These are phyloP conservation scores for Xylaria castorea DNA, from an alignment of 495 filamentous ascomycete species.

Conservation along the genomic window DNA sequence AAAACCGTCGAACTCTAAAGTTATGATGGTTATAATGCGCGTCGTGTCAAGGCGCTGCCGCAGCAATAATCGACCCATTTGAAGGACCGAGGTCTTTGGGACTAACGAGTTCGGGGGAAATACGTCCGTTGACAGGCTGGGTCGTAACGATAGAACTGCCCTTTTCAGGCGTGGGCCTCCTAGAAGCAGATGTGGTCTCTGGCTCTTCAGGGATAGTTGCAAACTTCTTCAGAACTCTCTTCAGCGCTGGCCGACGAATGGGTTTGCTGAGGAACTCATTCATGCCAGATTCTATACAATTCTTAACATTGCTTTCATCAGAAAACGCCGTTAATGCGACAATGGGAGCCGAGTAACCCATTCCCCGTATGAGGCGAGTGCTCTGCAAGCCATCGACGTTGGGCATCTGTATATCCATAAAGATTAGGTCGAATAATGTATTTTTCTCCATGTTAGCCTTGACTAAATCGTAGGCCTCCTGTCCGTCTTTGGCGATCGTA, in stretches of 20 bases:
- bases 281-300: conserved; percentile 80
- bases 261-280: conserved; percentile 80
- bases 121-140: conserved; percentile 27
- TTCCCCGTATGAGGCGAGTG: conserved; percentile 82
- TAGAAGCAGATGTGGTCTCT: conserved; percentile 47
- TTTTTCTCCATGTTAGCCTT: conserved; percentile 78
- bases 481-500: conserved; percentile 83
- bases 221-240: conserved; percentile 78
- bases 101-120: neutral
- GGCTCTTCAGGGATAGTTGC: conserved; percentile 62
- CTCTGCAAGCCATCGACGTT: conserved; percentile 89
- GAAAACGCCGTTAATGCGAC: conserved; percentile 90
- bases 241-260: conserved; percentile 80
- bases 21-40: neutral
- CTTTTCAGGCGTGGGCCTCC: conserved; percentile 42
- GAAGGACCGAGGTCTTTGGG: conserved; percentile 14
- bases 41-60: conserved; percentile 5
- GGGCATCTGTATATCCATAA: conserved; percentile 97
- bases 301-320: conserved; percentile 87
- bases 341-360: conserved; percentile 88
- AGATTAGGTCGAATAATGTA: conserved; percentile 79
- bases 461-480: conserved; percentile 86
- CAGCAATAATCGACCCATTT: conserved; percentile 25
- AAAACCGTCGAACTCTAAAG: neutral
- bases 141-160: conserved; percentile 4